These are phyloP conservation scores for Penicillium sp. DNA, from an alignment of 2,329 filamentous ascomycete species.

Conservation along the genomic window DNA sequence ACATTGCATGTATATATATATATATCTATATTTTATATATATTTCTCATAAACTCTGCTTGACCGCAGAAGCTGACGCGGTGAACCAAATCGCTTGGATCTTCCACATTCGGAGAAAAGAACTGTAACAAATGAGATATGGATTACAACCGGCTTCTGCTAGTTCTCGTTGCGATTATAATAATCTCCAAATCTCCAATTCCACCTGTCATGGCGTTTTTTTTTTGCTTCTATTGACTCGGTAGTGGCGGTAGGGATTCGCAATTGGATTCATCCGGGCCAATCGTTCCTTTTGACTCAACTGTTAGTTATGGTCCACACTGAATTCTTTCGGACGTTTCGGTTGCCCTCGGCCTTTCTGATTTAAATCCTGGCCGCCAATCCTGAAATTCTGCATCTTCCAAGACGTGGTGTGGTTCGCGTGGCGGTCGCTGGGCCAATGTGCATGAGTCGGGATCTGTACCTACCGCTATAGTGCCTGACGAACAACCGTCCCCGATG, in stretches of 20 bases:
- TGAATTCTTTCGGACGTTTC: background rate
- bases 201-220: slow-evolving; percentile 13
- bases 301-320: background rate
- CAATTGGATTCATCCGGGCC: background rate
- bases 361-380: slow-evolving; percentile 17
- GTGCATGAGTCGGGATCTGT: slow-evolving; percentile 13
- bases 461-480: slow-evolving; percentile 13
- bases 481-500: background rate
- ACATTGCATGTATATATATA: no score
- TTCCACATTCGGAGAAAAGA: background rate
- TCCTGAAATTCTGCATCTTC: slow-evolving; percentile 8
- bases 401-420: slow-evolving; percentile 10
- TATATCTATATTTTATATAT: no score
- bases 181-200: background rate
- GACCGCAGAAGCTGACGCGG: slow-evolving; percentile 16
- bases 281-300: slow-evolving; percentile 3
- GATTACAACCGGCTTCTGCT: background rate
- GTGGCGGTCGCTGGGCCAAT: slow-evolving; percentile 1
- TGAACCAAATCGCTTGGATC: background rate
- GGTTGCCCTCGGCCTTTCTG: background rate
- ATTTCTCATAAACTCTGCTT: slow-evolving; percentile 12
- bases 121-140: background rate
- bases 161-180: background rate
- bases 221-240: slow-evolving; percentile 14
- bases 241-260: background rate